Conservation (phyloP, 257 asterid genomes). For the Henckelia pumila region DNA sequence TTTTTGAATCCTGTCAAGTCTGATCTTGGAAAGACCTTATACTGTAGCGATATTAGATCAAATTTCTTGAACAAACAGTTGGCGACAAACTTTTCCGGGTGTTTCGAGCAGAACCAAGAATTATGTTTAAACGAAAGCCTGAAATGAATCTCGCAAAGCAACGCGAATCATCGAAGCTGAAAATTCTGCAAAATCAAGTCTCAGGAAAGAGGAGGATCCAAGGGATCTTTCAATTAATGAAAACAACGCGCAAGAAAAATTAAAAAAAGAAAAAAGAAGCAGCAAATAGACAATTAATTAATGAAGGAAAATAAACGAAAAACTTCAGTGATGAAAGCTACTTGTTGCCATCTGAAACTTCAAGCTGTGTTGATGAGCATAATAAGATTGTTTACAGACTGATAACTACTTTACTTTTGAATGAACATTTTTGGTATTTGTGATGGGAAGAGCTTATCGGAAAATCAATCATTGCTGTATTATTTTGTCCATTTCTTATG, state of each 20-base stretch:
- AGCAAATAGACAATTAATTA: conserved; percentile 2
- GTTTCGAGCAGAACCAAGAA: background rate
- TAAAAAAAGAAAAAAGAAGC: background rate
- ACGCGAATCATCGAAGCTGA: conserved; percentile 21
- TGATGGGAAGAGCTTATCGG: conserved; percentile 23
- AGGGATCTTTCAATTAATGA: background rate
- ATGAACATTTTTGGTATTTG: conserved; percentile 16
- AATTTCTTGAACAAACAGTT: conserved; percentile 2
- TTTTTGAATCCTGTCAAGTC: conserved; percentile 3
- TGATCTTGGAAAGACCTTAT: conserved; percentile 10
- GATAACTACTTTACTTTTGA: background rate
- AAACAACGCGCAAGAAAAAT: background rate
- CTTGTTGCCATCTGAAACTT: conserved; percentile 1
- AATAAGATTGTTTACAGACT: conserved; percentile 13
- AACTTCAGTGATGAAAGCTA: background rate
- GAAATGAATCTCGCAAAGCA: background rate
- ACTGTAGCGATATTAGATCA: background rate
- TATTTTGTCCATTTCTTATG: conserved; percentile 3
- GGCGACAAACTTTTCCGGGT: conserved; percentile 13
- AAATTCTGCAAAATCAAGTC: conserved; percentile 17
- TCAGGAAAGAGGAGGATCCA: background rate
- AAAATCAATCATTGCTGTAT: conserved; percentile 23
- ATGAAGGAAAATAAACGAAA: conserved; percentile 18
- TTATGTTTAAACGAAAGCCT: background rate
- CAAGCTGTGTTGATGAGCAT: conserved; percentile 18